Conservation (phyloP, 768 basidiomycete species). For the Hortiboletus flavorubellus region DNA sequence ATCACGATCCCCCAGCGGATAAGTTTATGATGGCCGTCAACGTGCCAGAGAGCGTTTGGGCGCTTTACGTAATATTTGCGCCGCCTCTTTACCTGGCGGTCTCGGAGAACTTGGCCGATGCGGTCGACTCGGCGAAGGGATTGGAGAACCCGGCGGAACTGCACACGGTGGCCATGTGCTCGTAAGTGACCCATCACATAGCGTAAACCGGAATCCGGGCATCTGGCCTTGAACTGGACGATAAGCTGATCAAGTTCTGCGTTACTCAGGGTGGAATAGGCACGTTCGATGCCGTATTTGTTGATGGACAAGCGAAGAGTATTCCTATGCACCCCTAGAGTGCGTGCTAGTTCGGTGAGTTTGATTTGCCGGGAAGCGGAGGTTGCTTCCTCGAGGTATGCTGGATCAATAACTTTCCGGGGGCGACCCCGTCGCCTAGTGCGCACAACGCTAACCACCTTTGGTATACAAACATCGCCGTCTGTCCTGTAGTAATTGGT, state of each 20-base stretch:
- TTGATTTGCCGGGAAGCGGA: conserved; percentile 7
- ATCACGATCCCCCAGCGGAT: too few species aligned
- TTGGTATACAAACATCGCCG: not conserved
- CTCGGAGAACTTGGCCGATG: conserved; percentile 24
- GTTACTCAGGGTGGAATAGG: not conserved
- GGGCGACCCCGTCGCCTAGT: conserved; percentile 1
- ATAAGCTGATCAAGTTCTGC: not conserved
- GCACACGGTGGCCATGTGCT: conserved; percentile 23
- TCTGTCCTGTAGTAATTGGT: not conserved
- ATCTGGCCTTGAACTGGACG: not conserved
- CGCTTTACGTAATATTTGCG: conserved; percentile 31
- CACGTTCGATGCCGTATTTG: not conserved
- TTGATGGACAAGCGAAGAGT: not conserved
- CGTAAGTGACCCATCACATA: conserved; percentile 32
- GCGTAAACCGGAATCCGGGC: conserved; percentile 22
- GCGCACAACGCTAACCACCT: not conserved
- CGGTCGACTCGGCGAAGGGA: conserved; percentile 30
- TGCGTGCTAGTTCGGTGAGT: conserved; percentile 9
- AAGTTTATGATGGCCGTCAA: not conserved
- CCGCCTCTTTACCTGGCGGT: conserved; percentile 14
- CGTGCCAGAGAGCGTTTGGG: not conserved
- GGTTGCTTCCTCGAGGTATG: conserved; percentile 6
- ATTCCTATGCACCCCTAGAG: not conserved
- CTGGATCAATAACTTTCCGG: conserved; percentile 3
- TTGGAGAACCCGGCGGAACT: conserved; percentile 19